A percentile compares a stretch with the other conserved stretches of the same genome.
These are phyloP conservation scores for Coemansia javaensis DNA, from an alignment of 192 early-diverging fungal genomes.

Conservation along the genomic window DNA sequence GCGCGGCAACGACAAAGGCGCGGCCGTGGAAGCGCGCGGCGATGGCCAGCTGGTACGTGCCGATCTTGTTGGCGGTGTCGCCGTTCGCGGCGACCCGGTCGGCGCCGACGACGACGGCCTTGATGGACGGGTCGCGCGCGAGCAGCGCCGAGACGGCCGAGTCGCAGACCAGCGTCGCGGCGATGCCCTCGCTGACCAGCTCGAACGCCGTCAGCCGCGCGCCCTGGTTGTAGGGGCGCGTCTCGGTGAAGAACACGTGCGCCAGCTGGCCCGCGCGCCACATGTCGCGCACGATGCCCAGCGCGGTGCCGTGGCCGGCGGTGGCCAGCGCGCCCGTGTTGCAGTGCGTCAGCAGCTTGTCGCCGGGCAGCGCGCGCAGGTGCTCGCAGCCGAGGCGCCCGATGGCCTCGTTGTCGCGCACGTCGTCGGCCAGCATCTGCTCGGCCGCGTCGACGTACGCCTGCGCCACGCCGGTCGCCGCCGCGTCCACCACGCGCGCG, in stretches of 20 bases:
- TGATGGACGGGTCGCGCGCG: constrained; percentile 52
- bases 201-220: constrained; percentile 93
- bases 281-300: constrained; percentile 87
- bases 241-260: constrained; percentile 92
- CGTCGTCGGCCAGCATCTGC: constrained; percentile 77
- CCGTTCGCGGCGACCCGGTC: constrained; percentile 95
- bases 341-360: constrained; percentile 88
- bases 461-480: constrained; percentile 43
- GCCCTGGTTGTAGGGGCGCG: constrained; percentile 97
- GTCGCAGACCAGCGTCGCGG: constrained; percentile 86
- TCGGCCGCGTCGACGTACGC: constrained; percentile 74
- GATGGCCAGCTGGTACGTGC: constrained; percentile 96
- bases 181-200: constrained; percentile 87
- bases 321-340: constrained; percentile 91
- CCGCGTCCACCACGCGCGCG: constrained; percentile 2
- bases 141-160: constrained; percentile 86
- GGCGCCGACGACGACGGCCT: constrained; percentile 92
- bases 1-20: constrained; percentile 95
- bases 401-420: constrained; percentile 84
- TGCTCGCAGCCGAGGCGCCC: constrained; percentile 70
- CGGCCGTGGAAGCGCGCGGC: constrained; percentile 77
- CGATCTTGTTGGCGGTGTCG: constrained; percentile 98
- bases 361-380: not conserved
- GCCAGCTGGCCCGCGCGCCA: constrained; percentile 53
- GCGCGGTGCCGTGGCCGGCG: constrained; percentile 84